These are phyloP conservation scores for Favolaschia claudopus DNA, from an alignment of 768 basidiomycete species.

Conservation along the genomic window DNA sequence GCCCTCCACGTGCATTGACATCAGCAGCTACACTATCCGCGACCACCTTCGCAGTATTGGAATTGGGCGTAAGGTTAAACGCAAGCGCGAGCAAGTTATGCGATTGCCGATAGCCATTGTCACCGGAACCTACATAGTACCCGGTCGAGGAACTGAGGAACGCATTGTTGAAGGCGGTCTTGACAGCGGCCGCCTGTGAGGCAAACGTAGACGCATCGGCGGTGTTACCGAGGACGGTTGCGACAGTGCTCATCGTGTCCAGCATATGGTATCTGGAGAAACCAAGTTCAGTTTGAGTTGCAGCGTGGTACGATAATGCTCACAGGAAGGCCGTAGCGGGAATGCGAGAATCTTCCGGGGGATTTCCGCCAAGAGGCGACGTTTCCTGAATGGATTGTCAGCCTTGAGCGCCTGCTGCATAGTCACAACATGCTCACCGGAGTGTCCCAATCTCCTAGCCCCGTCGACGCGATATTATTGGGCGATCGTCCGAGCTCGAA, in stretches of 20 bases:
- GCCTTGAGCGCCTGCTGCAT: background rate
- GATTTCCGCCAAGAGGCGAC: slow-evolving; percentile 36
- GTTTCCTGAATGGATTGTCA: slow-evolving; percentile 13
- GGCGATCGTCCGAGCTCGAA: slow-evolving; percentile 39
- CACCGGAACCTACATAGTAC: slow-evolving; percentile 34
- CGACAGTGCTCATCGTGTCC: slow-evolving; percentile 32
- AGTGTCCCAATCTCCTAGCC: slow-evolving; percentile 49
- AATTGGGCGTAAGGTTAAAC: slow-evolving; percentile 30
- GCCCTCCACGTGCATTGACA: slow-evolving; percentile 25
- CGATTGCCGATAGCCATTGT: slow-evolving; percentile 37
- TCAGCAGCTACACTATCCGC: slow-evolving; percentile 34
- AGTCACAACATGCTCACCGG: slow-evolving; percentile 55
- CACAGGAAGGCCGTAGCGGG: slow-evolving; percentile 40
- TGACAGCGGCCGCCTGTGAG: slow-evolving; percentile 31
- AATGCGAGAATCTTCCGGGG: slow-evolving; percentile 38
- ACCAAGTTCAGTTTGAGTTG: background rate
- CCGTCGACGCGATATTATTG: slow-evolving; percentile 35
- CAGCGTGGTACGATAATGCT: slow-evolving; percentile 1
- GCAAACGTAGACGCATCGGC: slow-evolving; percentile 30
- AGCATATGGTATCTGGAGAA: slow-evolving; percentile 35
- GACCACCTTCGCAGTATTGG: slow-evolving; percentile 22
- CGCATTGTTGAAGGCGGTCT: slow-evolving; percentile 34
- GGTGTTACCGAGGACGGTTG: slow-evolving; percentile 29
- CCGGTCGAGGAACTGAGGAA: slow-evolving; percentile 31
- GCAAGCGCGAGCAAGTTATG: slow-evolving; percentile 39